Evolutionary conservation across 2,329 filamentous ascomycete species (phyloP).

Genomic region (Xylaria polymorpha): DNA sequence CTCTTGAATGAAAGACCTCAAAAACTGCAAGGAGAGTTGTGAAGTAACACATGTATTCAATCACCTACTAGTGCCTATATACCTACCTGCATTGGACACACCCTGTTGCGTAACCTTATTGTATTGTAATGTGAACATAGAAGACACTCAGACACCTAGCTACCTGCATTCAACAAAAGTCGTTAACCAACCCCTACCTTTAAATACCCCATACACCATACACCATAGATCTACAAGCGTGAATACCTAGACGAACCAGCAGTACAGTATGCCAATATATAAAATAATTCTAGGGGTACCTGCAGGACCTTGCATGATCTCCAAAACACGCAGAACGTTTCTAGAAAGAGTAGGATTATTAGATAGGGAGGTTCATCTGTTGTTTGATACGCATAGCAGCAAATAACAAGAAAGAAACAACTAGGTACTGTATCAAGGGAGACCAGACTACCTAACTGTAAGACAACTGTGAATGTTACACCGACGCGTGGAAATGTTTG

Average conservation of each 20-base stretch:
- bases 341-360: not conserved
- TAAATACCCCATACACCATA: not conserved
- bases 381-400: too few species aligned
- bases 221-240: not conserved
- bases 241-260: not conserved
- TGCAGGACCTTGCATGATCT: not conserved
- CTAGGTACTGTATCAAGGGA: not conserved
- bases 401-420: too few species aligned
- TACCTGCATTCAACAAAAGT: not conserved
- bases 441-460: not conserved
- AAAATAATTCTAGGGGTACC: too few species aligned
- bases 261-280: too few species aligned
- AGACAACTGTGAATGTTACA: not conserved
- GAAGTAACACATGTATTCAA: not conserved
- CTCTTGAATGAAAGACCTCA: not conserved
- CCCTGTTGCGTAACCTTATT: too few species aligned
- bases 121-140: too few species aligned
- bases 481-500: too few species aligned
- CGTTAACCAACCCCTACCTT: too few species aligned
- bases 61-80: too few species aligned
- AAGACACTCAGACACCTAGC: too few species aligned
- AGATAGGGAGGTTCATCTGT: too few species aligned
- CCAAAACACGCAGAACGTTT: not conserved
- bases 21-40: not conserved
- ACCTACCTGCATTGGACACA: too few species aligned